A percentile compares a stretch with the other conserved stretches of the same genome.
Conservation (phyloP, 2,329 filamentous ascomycete genomes). For the Nigrospora sphaerica region DNA sequence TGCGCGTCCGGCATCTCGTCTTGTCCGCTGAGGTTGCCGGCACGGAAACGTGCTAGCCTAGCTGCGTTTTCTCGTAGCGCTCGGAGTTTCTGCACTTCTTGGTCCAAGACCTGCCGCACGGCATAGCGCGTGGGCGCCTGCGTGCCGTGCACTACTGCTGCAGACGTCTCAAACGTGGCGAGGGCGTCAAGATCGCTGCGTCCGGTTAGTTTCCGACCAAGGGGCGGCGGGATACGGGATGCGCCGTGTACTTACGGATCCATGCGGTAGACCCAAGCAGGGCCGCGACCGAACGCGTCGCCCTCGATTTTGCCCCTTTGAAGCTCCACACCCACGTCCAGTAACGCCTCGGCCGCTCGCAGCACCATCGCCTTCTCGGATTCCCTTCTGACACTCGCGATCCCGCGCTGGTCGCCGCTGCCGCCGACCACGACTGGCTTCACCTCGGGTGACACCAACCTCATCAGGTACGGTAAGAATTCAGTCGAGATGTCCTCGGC, state of each 20-base stretch:
- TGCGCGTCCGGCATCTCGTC: constrained; percentile 27
- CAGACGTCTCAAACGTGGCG: constrained; percentile 64
- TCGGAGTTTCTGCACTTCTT: constrained; percentile 74
- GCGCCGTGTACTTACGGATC: constrained; percentile 64
- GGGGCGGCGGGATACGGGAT: not conserved
- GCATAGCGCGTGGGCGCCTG: constrained; percentile 80
- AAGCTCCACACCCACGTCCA: constrained; percentile 74
- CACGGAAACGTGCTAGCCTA: constrained; percentile 57
- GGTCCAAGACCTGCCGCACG: constrained; percentile 85
- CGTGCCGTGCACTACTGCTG: constrained; percentile 43
- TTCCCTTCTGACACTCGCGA: constrained; percentile 83
- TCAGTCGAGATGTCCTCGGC: constrained; percentile 72
- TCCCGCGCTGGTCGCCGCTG: constrained; percentile 54
- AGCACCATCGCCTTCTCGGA: constrained; percentile 74
- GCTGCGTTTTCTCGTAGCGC: constrained; percentile 58
- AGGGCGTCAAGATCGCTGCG: constrained; percentile 67
- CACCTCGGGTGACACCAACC: constrained; percentile 80
- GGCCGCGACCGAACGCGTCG: constrained; percentile 52
- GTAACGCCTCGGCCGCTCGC: constrained; percentile 73
- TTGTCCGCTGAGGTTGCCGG: constrained; percentile 29
- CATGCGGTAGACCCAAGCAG: constrained; percentile 83
- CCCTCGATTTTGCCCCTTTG: constrained; percentile 74
- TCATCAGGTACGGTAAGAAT: constrained; percentile 75
- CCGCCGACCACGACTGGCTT: constrained; percentile 83
- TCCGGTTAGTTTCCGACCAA: too few relatives aligned